Base-by-base conservation (phyloP, 768 basidiomycete species). In the Mycena belliarum region DNA sequence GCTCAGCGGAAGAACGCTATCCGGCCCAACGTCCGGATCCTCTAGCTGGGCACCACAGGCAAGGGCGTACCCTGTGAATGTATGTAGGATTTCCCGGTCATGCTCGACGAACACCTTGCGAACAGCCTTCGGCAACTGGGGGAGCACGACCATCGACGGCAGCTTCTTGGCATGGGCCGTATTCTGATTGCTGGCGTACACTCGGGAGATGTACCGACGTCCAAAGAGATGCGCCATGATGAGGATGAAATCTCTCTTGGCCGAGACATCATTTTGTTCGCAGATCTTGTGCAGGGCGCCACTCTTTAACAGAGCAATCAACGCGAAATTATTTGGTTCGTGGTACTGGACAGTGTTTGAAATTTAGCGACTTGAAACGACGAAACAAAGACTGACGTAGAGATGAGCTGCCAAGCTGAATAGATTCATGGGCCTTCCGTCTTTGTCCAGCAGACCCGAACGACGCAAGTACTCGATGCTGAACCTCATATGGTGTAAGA, bases 381-480 rank as follows among this genome's bases (percentile, higher is more conserved):
- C 6, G 20, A 41, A 9, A 40, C 33, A n/a, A 16, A 45, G 8
- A 65, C 74, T 58, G 57, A 75, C 76, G 45, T 84, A 84, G 28
- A 86, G 71, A 59, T 82, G 83, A 1, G 82, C 73, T 0, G 81
- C 80, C 12, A 85, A 71, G 0, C 76, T 79, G 56, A 80, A 83
- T 7, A 86, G 70, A 57, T 86, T 82, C 64, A 86, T 76, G 0
- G 85, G 86, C 40, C 73, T 78, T 18, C 88, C 89, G 18, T 70
- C 66, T 33, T 70, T 70, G 50, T 83, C 78, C 40, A 89, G 68
- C 18, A 90, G 73, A 38, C 79, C 74, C 6, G 78, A 69, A 6
- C 85, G 82, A 35, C 85, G 78, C 11, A 90, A 77, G 61, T 87
- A 89, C 59, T 90, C 89, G 47, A 90, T 83, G 57, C 80, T 82